These are phyloP conservation scores for Coelastrella sp. DNA, from an alignment of 139 green algal species.

Conservation along the genomic window DNA sequence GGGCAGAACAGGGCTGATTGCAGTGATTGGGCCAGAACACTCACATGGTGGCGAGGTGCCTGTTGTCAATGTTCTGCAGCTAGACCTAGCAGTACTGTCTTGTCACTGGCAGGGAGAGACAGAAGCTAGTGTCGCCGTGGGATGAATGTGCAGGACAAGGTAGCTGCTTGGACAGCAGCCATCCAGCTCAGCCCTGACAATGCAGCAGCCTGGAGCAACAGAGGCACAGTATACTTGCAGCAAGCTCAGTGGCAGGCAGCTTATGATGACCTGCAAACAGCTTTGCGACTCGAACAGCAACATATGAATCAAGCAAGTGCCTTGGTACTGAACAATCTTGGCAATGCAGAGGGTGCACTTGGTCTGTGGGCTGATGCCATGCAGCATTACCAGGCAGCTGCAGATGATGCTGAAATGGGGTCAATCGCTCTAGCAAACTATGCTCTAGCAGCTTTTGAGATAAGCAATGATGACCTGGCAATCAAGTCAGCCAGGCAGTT, in stretches of 20 bases:
- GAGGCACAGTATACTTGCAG: conserved; percentile 60
- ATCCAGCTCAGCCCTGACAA: conserved; percentile 62
- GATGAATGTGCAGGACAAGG: conserved; percentile 37
- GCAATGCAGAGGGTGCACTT: conserved; percentile 62
- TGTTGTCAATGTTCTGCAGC: too few relatives aligned
- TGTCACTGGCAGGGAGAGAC: too few relatives aligned
- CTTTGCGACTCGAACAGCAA: conserved; percentile 14
- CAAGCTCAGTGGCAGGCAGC: conserved; percentile 37
- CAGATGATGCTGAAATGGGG: conserved; percentile 48
- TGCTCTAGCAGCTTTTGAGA: conserved; percentile 59
- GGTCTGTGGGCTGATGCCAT: conserved; percentile 51
- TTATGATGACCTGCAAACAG: conserved; percentile 19
- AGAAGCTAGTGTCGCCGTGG: too few relatives aligned
- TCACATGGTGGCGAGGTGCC: too few relatives aligned
- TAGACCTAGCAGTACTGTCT: too few relatives aligned
- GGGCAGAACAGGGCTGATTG: too few relatives aligned
- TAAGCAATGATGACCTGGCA: conserved; percentile 6
- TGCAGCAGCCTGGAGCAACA: conserved; percentile 65
- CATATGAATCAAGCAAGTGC: neutral
- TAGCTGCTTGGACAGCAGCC: conserved; percentile 54
- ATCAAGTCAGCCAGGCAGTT: conserved; percentile 47
- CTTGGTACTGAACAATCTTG: conserved; percentile 45
- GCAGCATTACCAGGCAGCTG: conserved; percentile 53
- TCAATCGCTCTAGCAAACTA: conserved; percentile 59
- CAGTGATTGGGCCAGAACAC: too few relatives aligned